Conservation (phyloP, 805 yeast species). For the Metschnikowia lochheadii region DNA sequence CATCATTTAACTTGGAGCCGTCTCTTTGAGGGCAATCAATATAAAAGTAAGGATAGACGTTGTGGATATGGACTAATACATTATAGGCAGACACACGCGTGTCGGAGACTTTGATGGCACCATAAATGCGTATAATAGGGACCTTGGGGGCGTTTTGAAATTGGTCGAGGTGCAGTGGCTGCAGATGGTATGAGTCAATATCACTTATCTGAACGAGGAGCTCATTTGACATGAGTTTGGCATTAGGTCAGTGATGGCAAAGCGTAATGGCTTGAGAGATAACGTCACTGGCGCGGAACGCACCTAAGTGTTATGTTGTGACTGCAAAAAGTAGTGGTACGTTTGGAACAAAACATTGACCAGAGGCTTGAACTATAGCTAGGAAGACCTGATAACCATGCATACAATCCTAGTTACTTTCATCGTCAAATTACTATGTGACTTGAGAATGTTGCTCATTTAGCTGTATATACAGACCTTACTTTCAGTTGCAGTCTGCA, state of each 20-base stretch:
- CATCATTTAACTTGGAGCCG: conserved; percentile 14
- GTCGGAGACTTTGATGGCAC: conserved; percentile 54
- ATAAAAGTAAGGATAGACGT: conserved; percentile 76
- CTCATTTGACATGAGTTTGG: conserved; percentile 11
- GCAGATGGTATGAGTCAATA: conserved; percentile 61
- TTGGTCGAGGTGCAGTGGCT: conserved; percentile 53
- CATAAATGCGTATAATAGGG: conserved; percentile 78
- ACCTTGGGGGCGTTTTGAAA: conserved; percentile 45
- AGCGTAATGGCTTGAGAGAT: not conserved
- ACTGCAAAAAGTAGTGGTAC: not conserved
- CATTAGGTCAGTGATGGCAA: not conserved
- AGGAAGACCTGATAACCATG: too few relatives aligned
- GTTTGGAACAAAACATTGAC: not conserved
- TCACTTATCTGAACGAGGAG: conserved; percentile 51
- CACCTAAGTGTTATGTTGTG: not conserved
- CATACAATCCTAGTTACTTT: too few relatives aligned
- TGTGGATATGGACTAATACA: conserved; percentile 68
- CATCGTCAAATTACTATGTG: too few relatives aligned
- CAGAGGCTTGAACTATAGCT: not conserved
- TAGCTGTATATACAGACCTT: not conserved
- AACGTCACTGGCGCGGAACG: not conserved
- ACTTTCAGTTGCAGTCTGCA: not conserved
- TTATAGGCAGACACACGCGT: conserved; percentile 21
- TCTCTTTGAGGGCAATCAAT: conserved; percentile 50
- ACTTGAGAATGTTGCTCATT: not conserved